phyloP scores from a whole-genome alignment of 176 grass and related monocot species.

The Phyllostachys edulis region DNA sequence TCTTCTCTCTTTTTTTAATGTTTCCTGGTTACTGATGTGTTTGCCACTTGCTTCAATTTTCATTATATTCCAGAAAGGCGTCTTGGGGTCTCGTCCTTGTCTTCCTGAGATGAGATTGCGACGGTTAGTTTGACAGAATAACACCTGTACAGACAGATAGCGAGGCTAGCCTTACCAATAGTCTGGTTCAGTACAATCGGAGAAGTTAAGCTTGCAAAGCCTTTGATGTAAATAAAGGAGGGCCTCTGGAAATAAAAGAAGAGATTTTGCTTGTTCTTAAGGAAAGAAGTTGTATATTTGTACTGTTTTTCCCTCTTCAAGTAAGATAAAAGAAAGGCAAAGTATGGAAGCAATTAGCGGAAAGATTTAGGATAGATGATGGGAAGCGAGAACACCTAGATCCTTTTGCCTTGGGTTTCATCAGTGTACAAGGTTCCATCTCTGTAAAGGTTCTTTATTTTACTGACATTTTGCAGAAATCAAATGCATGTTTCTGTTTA shows the following conservation, averaged over 20 bases:
- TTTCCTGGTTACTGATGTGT: neutral
- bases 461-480: slow-evolving; percentile 40
- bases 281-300: slow-evolving; percentile 75
- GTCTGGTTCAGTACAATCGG: slow-evolving; percentile 56
- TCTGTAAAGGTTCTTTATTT: slow-evolving; percentile 44
- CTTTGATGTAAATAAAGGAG: slow-evolving; percentile 95
- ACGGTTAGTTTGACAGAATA: slow-evolving; percentile 43
- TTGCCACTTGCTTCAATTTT: neutral
- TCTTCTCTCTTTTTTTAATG: neutral
- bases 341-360: slow-evolving; percentile 40
- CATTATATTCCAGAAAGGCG: slow-evolving; percentile 50
- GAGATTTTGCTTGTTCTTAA: slow-evolving; percentile 52
- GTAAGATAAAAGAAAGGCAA: slow-evolving; percentile 42
- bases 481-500: slow-evolving; percentile 21
- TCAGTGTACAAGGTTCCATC: slow-evolving; percentile 44
- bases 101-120: slow-evolving; percentile 50
- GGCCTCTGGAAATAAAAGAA: slow-evolving; percentile 70
- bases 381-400: slow-evolving; percentile 70
- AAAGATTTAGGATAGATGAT: slow-evolving; percentile 64
- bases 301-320: slow-evolving; percentile 38
- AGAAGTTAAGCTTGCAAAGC: slow-evolving; percentile 44
- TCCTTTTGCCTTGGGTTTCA: slow-evolving; percentile 73
- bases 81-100: slow-evolving; percentile 41
- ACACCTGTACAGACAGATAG: slow-evolving; percentile 95
- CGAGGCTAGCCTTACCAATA: slow-evolving; percentile 70